These are phyloP conservation scores for Neofusicoccum cordaticola DNA, from an alignment of 2,329 filamentous ascomycete species.

Conservation along the genomic window DNA sequence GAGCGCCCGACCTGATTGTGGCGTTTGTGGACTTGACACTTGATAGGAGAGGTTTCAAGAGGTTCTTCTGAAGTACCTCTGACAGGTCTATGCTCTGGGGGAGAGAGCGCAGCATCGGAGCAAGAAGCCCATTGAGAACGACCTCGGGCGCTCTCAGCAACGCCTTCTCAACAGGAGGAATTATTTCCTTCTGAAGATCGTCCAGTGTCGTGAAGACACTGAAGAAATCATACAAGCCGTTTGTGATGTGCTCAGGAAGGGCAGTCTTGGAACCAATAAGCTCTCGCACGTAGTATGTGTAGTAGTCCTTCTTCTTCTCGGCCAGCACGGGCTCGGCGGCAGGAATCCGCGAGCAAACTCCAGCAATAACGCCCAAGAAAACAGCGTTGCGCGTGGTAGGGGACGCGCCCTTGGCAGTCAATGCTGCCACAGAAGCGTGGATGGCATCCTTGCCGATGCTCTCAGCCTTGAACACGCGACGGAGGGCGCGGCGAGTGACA, in stretches of 20 bases:
- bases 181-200: constrained; percentile 71
- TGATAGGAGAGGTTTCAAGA: constrained; percentile 83
- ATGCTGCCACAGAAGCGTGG: constrained; percentile 59
- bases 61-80: constrained; percentile 63
- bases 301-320: constrained; percentile 67
- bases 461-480: constrained; percentile 65
- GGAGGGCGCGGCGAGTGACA: constrained; percentile 74
- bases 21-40: constrained; percentile 89
- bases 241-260: constrained; percentile 69
- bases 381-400: constrained; percentile 68
- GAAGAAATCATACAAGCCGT: constrained; percentile 80
- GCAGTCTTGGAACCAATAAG: constrained; percentile 73
- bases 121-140: constrained; percentile 74
- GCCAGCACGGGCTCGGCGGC: constrained; percentile 62
- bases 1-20: constrained; percentile 70
- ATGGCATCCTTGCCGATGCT: constrained; percentile 61
- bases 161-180: constrained; percentile 83
- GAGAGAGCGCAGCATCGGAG: constrained; percentile 68
- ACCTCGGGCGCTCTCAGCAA: constrained; percentile 88
- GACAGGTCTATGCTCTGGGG: constrained; percentile 74
- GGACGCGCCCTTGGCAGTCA: constrained; percentile 66
- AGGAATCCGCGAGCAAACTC: constrained; percentile 73
- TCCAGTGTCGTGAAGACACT: constrained; percentile 67
- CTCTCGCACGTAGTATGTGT: constrained; percentile 81
- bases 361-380: constrained; percentile 81